phyloP scores from a whole-genome alignment of 208 protist genomes.

The Trypanosoma lewisi region DNA sequence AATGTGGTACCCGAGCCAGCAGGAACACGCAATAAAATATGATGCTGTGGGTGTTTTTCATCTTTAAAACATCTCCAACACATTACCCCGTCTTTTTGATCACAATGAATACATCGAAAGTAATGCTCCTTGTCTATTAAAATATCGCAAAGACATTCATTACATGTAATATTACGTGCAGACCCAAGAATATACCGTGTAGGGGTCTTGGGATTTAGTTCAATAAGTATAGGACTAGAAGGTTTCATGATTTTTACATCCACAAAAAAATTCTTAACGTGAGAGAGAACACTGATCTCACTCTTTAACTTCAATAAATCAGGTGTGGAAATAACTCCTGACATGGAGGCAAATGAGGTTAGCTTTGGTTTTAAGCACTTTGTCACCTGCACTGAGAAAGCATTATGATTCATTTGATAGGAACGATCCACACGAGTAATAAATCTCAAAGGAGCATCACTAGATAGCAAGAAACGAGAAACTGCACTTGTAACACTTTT shows the following conservation, averaged over 20 bases:
- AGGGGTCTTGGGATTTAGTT: constrained; percentile 62
- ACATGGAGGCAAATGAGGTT: constrained; percentile 45
- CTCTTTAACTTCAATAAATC: constrained; percentile 34
- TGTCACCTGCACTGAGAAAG: constrained; percentile 28
- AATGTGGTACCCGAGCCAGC: constrained; percentile 21
- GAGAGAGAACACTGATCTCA: constrained; percentile 28
- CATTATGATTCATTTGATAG: constrained; percentile 46
- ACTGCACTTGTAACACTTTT: constrained; percentile 23
- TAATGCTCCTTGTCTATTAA: constrained; percentile 48
- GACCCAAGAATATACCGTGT: constrained; percentile 33
- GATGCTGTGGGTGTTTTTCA: constrained; percentile 49
- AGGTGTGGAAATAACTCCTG: constrained; percentile 35
- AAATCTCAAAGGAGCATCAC: constrained; percentile 60
- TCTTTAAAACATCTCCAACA: constrained; percentile 39
- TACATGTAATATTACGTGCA: constrained; percentile 48
- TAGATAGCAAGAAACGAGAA: constrained; percentile 28
- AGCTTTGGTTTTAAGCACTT: constrained; percentile 33
- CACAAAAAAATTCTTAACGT: constrained; percentile 51
- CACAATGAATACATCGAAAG: constrained; percentile 79
- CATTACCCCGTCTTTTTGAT: constrained; percentile 32
- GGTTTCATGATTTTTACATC: constrained; percentile 49
- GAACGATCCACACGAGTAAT: constrained; percentile 40
- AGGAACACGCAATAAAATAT: constrained; percentile 67
- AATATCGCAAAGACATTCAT: constrained; percentile 42
- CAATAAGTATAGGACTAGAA: constrained; percentile 47